These are phyloP conservation scores for Triadica sebifera DNA, from an alignment of 345 rosid species.

Conservation along the genomic window DNA sequence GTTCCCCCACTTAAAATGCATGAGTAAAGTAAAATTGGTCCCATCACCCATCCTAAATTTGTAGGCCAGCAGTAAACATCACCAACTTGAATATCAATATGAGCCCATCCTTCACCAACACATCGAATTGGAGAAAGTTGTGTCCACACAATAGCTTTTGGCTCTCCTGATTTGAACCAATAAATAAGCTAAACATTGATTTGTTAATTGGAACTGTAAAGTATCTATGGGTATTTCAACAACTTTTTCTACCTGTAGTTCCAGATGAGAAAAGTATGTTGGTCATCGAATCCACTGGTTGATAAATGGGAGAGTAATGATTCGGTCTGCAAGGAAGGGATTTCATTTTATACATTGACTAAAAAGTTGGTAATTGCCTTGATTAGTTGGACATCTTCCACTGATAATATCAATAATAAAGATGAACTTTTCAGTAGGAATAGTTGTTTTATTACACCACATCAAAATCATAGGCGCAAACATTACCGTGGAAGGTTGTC, in stretches of 20 bases:
- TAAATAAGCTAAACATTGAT: constrained; percentile 8
- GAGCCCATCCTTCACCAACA: constrained; percentile 65
- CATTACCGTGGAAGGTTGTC: constrained; percentile 47
- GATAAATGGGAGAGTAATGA: constrained; percentile 49
- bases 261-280: constrained; percentile 93
- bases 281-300: constrained; percentile 50
- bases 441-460: neutral
- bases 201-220: neutral
- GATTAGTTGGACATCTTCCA: neutral
- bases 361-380: neutral
- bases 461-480: neutral
- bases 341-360: neutral
- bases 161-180: constrained; percentile 59
- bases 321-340: constrained; percentile 38
- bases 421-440: neutral
- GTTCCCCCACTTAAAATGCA: constrained; percentile 74
- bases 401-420: neutral
- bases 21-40: constrained; percentile 62
- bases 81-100: constrained; percentile 53
- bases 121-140: constrained; percentile 74
- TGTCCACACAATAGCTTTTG: constrained; percentile 96
- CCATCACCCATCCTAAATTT: constrained; percentile 96
- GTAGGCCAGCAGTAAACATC: constrained; percentile 85
- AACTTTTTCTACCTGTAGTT: constrained; percentile 62
- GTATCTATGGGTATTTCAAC: neutral